Evolutionary conservation across 306 rosid species (phyloP), one percentile per base, ranked within the genome.

Genomic region (Castanea sativa): DNA sequence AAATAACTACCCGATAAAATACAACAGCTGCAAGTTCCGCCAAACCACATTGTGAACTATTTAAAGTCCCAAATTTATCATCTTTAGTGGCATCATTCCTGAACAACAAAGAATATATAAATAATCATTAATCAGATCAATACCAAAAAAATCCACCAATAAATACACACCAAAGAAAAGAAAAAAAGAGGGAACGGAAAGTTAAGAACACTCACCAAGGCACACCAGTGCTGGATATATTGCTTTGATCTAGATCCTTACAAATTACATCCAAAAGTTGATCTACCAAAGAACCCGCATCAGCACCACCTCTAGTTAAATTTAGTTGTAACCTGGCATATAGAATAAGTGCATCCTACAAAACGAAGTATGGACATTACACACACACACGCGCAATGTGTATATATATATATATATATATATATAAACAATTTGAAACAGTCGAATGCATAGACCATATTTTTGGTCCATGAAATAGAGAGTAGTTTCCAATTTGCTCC

Each of bases 231-330:
- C 83, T 76, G 64, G 87, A 85, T 82, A 81, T 59, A 86, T 82
- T 82, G 81, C 91, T 87, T 78, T 90, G 97, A 90, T 94, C 97
- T 71, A 94, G 93, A 84, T 94, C 97, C 97, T 91, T 94, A 73
- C 85, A 92, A 70, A 92, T 79, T 85, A 94, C 87, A 25, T 94
- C 99, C 30, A 94, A 75, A 84, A 94, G 92, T 51, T 91, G 99
- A 69, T 91, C 92, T 51, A 94, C 90, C 83, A 92, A 74, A 82
- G 81, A 61, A 73, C 78, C 81, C 81, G 80, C 89, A 85, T 94
- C 97, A 74, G 85, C 81, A 68, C 85, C 84, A 75, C 89, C 91
- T 77, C 88, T 92, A 30, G 76, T 83, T 81, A 89, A 86, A 88
- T 89, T 91, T 82, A 90, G 85, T 21, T 91, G 99, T 81, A 91